Base-by-base conservation (phyloP, 208 protist species). In the Naegleria lovaniensis region DNA sequence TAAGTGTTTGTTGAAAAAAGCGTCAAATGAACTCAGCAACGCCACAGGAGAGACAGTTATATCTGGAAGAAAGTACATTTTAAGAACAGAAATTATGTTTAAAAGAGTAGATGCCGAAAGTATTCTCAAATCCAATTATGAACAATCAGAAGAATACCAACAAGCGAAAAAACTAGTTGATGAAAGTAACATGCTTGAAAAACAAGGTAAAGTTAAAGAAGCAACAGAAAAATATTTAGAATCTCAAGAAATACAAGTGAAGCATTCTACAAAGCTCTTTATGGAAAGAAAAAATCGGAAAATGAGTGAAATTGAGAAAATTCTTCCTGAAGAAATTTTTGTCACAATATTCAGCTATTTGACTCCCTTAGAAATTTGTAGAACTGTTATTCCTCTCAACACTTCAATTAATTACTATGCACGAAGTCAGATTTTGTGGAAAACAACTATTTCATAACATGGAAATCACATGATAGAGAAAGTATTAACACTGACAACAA, bases 81-180 rank as follows among this genome's bases (percentile, higher is more conserved):
- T n/a, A n/a, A n/a, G n/a, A n/a, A n/a, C n/a, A n/a, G n/a, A 90
- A 33, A 84, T 90, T n/a, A 90, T 90, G 43, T 90, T 90, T 29
- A 43, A 75, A 33, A 41, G 88, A 13, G 39, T 84, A 33, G 51
- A 55, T 29, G 7, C 0, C 0, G 40, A 22, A 25, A 40, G 25
- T 16, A 33, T 29, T 40, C 4, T 22, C 4, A 87, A 7, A 55
- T 5, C 19, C 1, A 16, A 84, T 84, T 84, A 84, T 84, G 19
- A 40, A 84, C 5, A 36, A 25, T 15, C 5, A 25, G n/a, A 36
- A 16, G 13, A 40, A 40, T 84, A 25, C 33, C 36, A 40, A 40
- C 13, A 40, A 84, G 76, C 19, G 9, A 40, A 41, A 15, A 9
- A 84, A 25, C 25, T 84, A 3, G 5, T 84, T 36, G 25, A 41